Conservation (phyloP, 306 rosid genomes). For the Rosa persica region DNA sequence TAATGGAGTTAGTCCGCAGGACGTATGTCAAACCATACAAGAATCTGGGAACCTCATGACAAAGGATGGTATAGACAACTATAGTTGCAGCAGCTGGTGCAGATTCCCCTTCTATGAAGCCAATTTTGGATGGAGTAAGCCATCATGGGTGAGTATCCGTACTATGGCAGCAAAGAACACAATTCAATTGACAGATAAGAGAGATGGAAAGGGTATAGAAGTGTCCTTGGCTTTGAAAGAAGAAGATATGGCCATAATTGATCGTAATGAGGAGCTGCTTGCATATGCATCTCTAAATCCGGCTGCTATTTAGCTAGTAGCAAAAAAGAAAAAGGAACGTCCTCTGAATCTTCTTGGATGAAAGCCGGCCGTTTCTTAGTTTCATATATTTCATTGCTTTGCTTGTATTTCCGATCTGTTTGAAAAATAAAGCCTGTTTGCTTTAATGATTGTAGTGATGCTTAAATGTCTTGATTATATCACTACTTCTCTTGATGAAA, state of each 20-base stretch:
- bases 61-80: constrained; percentile 10
- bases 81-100: constrained; percentile 13
- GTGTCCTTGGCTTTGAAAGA: neutral
- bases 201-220: neutral
- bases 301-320: neutral
- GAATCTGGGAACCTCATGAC: neutral
- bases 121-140: constrained; percentile 14
- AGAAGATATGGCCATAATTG: constrained; percentile 9
- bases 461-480: neutral
- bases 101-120: constrained; percentile 7
- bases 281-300: constrained; percentile 2
- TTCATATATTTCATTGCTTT: neutral
- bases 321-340: neutral
- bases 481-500: neutral
- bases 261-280: constrained; percentile 6
- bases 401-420: neutral
- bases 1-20: constrained; percentile 5
- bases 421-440: neutral
- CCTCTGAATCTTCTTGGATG: neutral
- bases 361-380: neutral
- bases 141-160: neutral
- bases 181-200: neutral
- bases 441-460: neutral
- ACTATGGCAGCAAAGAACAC: neutral
- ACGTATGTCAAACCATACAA: neutral